phyloP scores from a whole-genome alignment of 768 basidiomycete genomes.

The Cubamyces sp. region DNA sequence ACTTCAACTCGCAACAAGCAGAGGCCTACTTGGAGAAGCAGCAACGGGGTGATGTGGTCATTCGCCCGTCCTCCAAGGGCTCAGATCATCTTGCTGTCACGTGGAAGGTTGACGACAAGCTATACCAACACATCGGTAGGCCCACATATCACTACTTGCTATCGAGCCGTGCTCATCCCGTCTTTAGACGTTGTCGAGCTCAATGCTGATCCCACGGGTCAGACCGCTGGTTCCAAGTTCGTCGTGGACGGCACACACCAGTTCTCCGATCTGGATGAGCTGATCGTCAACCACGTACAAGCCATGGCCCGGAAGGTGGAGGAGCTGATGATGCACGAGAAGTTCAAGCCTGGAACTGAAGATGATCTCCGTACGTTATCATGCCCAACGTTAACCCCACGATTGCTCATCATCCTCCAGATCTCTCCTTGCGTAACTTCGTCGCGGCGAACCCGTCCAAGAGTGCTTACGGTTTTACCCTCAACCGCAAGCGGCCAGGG shows the following conservation, averaged over 20 bases:
- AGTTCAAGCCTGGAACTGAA: conserved; percentile 87
- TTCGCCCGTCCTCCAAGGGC: conserved; percentile 95
- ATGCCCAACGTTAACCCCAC: neutral
- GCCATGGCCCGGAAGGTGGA: conserved; percentile 92
- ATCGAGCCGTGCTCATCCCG: neutral
- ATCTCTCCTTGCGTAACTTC: conserved; percentile 85
- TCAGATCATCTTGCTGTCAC: conserved; percentile 93
- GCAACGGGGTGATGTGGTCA: conserved; percentile 94
- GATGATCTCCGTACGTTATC: conserved; percentile 84
- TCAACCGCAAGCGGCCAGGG: conserved; percentile 88
- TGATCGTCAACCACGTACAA: conserved; percentile 96
- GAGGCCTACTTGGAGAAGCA: conserved; percentile 88
- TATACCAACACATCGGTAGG: conserved; percentile 96
- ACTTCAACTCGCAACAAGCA: conserved; percentile 88
- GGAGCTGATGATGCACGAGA: conserved; percentile 93
- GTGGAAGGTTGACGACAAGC: conserved; percentile 96
- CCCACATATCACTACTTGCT: neutral
- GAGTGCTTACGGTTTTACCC: conserved; percentile 94
- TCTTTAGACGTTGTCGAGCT: conserved; percentile 78
- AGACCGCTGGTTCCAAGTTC: conserved; percentile 63
- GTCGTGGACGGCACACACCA: conserved; percentile 77
- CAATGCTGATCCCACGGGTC: conserved; percentile 75
- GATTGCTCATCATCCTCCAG: conserved; percentile 43
- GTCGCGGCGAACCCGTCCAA: conserved; percentile 92
- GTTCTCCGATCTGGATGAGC: conserved; percentile 93